Evolutionary conservation across 257 asterid genomes (phyloP), one percentile per base, ranked within the genome.

Genomic region (Orobanche coerulescens): DNA sequence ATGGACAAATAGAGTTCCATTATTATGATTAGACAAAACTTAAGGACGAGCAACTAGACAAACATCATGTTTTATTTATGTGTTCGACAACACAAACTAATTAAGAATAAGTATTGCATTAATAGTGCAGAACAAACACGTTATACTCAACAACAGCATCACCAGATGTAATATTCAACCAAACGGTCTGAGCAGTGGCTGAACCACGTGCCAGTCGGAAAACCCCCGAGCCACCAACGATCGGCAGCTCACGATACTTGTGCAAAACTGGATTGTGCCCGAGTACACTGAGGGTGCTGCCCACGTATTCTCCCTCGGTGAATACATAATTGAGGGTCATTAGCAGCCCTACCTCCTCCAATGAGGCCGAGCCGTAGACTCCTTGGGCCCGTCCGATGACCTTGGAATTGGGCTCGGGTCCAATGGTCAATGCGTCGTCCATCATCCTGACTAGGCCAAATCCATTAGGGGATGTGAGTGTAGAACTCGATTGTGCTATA

Each of bases 171-270:
- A n/a, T 0, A 18, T 73, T 62, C 15, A 64, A 7, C 67, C 19
- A 39, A 37, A 59, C 26, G 0, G 82, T 75, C 8, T 26, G 19
- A 0, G 77, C 79, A 1, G 77, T 70, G 15, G 79, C 84, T 4
- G 73, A 36, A 2, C 86, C 90, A 5, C 81, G 67, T 1, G 89
- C 89, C 54, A 82, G 47, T 4, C 80, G 67, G 44, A 81, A 81
- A 62, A 56, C 66, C 1, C 88, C 84, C 1, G 81, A 51, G 5
- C 88, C 88, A 5, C 84, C 89, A 0, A 79, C 58, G 0, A 82
- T 68, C 0, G 88, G 76, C 77, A 81, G 66, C 71, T 84, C 92
- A 0, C 79, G 61, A 15, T 72, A 77, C 50, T 22, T 20, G 1
- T 72, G 61, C 0, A 58, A 9, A 0, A 76, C 2, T 0, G 85